A percentile compares a stretch with the other conserved stretches of the same genome.
Conservation (phyloP, 768 basidiomycete genomes). For the Brasilioporus rufonigricans region DNA sequence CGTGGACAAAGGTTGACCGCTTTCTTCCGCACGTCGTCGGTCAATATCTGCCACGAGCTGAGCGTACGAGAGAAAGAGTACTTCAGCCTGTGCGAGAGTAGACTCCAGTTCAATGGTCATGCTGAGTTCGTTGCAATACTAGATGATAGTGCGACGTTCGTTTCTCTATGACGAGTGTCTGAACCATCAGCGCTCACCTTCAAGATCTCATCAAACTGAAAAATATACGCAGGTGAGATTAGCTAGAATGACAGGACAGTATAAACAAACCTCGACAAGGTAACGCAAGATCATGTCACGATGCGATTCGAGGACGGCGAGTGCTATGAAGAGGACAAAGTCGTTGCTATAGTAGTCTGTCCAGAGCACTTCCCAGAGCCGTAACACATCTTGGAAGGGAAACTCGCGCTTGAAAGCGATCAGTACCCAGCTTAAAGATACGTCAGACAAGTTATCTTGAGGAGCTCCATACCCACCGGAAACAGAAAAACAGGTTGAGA, state of each 20-base stretch:
- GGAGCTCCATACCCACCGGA: conserved; percentile 60
- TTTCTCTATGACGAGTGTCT: neutral
- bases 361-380: conserved; percentile 93
- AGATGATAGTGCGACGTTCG: conserved; percentile 24
- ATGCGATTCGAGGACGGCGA: conserved; percentile 93
- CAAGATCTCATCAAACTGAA: conserved; percentile 59
- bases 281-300: conserved; percentile 94
- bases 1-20: conserved; percentile 15
- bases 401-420: conserved; percentile 98
- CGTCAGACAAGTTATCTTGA: neutral
- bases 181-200: conserved; percentile 20
- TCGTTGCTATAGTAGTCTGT: conserved; percentile 85
- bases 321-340: conserved; percentile 91
- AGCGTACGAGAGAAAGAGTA: conserved; percentile 89
- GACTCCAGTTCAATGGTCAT: conserved; percentile 97
- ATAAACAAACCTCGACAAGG: conserved; percentile 74
- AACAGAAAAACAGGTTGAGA: conserved; percentile 96
- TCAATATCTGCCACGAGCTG: conserved; percentile 89
- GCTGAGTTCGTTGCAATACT: conserved; percentile 91
- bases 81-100: conserved; percentile 95
- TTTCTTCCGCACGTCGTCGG: conserved; percentile 64
- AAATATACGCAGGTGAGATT: conserved; percentile 4
- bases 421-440: conserved; percentile 68
- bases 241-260: neutral
- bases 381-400: conserved; percentile 83